Evolutionary conservation across 2,329 filamentous ascomycete species (phyloP).

Genomic region (Fusarium nurragi): DNA sequence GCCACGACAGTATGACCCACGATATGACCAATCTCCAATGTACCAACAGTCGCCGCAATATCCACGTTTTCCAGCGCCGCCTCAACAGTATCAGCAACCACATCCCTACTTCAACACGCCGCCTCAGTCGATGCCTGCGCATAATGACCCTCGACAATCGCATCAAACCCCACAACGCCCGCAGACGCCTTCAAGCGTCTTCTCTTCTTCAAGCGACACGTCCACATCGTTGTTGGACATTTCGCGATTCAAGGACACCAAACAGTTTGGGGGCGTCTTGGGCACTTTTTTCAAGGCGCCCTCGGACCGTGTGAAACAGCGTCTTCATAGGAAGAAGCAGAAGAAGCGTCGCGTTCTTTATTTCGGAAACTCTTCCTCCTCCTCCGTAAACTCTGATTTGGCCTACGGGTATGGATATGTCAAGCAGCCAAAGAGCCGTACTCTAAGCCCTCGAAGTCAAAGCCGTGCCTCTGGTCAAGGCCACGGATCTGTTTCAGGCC

Average conservation of each 20-base stretch:
- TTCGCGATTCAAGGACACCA: slow-evolving; percentile 61
- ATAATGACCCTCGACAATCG: slow-evolving; percentile 31
- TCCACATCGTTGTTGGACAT: slow-evolving; percentile 73
- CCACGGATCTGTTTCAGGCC: slow-evolving; percentile 16
- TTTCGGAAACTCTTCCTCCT: slow-evolving; percentile 71
- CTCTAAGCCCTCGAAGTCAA: slow-evolving; percentile 41
- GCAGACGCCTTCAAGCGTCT: slow-evolving; percentile 49
- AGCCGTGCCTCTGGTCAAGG: slow-evolving; percentile 34
- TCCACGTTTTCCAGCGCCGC: slow-evolving; percentile 24
- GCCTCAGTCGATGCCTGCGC: slow-evolving; percentile 29
- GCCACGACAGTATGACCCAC: slow-evolving; percentile 25
- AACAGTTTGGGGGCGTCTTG: slow-evolving; percentile 64
- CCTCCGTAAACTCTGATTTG: slow-evolving; percentile 73
- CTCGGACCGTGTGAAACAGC: slow-evolving; percentile 58
- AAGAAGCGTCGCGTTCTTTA: slow-evolving; percentile 65
- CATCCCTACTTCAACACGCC: slow-evolving; percentile 33
- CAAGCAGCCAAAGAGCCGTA: slow-evolving; percentile 50
- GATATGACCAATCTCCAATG: slow-evolving; percentile 37
- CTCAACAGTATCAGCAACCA: slow-evolving; percentile 26
- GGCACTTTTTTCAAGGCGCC: slow-evolving; percentile 70
- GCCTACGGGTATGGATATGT: slow-evolving; percentile 72
- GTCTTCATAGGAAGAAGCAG: slow-evolving; percentile 52
- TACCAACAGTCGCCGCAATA: slow-evolving; percentile 36
- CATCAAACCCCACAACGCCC: slow-evolving; percentile 38
- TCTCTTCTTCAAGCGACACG: slow-evolving; percentile 60